Percentiles rank a stretch among this genome's conserved stretches.
Conservation (phyloP, 805 yeast species). For the Jamesozyma rosinii region DNA sequence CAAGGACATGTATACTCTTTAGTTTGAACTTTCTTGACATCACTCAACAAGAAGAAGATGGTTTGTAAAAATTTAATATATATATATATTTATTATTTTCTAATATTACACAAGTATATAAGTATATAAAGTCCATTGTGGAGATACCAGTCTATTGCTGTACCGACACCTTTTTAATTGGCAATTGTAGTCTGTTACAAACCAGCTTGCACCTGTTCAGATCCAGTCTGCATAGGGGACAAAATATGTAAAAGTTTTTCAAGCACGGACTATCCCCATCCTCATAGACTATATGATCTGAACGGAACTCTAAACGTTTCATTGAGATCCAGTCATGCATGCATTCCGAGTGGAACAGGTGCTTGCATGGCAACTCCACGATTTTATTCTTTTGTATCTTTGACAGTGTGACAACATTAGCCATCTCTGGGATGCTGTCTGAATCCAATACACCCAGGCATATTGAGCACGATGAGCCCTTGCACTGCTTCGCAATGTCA, state of each 20-base stretch:
- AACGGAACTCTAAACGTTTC: neutral
- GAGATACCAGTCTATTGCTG: neutral
- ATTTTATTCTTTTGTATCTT: neutral
- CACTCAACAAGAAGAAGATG: no score
- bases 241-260: neutral
- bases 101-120: no score
- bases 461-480: neutral
- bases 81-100: no score
- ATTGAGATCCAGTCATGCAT: neutral
- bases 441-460: neutral
- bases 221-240: slow-evolving; percentile 3
- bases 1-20: no score
- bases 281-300: neutral
- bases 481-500: neutral
- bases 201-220: slow-evolving; percentile 1
- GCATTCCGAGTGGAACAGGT: slow-evolving; percentile 1
- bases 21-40: no score
- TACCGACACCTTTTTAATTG: neutral
- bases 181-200: neutral
- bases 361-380: slow-evolving; percentile 1
- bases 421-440: neutral
- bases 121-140: no score
- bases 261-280: neutral
- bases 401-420: neutral
- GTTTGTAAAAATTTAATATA: no score